A percentile compares a stretch with the other conserved stretches of the same genome.
Evolutionary conservation across 768 basidiomycete species (phyloP).

Genomic region (Tubosaeta sp.): DNA sequence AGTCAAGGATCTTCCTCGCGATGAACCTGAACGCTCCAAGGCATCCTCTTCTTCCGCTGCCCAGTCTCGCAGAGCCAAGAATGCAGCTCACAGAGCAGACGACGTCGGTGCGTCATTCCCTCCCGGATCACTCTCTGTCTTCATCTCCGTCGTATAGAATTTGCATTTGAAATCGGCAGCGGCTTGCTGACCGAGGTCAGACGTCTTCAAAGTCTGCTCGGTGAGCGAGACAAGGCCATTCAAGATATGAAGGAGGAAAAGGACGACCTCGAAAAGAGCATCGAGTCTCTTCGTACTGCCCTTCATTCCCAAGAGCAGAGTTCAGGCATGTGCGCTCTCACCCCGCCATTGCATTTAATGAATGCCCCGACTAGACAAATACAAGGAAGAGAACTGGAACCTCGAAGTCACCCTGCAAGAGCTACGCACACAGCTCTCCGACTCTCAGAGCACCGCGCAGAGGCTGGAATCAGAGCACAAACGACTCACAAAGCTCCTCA

Average conservation of each 20-base stretch:
- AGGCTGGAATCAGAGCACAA: slow-evolving; percentile 82
- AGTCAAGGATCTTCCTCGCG: slow-evolving; percentile 50
- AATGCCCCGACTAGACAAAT: slow-evolving; percentile 59
- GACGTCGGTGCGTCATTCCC: slow-evolving; percentile 66
- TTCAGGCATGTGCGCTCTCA: slow-evolving; percentile 50
- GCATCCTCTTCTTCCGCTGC: slow-evolving; percentile 71
- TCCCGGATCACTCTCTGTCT: slow-evolving; percentile 7
- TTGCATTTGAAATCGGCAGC: slow-evolving; percentile 97
- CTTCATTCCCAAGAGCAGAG: slow-evolving; percentile 79
- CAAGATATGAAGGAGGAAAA: slow-evolving; percentile 91
- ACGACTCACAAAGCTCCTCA: slow-evolving; percentile 71
- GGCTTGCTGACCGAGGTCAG: slow-evolving; percentile 88
- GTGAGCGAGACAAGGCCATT: slow-evolving; percentile 89
- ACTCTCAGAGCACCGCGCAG: slow-evolving; percentile 58
- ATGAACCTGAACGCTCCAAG: slow-evolving; percentile 58
- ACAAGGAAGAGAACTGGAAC: slow-evolving; percentile 99
- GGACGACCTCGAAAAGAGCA: slow-evolving; percentile 76
- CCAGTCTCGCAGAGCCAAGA: slow-evolving; percentile 85
- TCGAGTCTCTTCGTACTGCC: slow-evolving; percentile 69
- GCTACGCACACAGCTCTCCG: slow-evolving; percentile 62
- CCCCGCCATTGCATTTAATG: background rate
- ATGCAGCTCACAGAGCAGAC: slow-evolving; percentile 84
- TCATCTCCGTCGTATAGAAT: slow-evolving; percentile 54
- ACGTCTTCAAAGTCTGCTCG: slow-evolving; percentile 83
- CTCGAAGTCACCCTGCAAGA: slow-evolving; percentile 92